Conservation (phyloP, 1,284 basidiomycete genomes). For the Marasmius fiardii region DNA sequence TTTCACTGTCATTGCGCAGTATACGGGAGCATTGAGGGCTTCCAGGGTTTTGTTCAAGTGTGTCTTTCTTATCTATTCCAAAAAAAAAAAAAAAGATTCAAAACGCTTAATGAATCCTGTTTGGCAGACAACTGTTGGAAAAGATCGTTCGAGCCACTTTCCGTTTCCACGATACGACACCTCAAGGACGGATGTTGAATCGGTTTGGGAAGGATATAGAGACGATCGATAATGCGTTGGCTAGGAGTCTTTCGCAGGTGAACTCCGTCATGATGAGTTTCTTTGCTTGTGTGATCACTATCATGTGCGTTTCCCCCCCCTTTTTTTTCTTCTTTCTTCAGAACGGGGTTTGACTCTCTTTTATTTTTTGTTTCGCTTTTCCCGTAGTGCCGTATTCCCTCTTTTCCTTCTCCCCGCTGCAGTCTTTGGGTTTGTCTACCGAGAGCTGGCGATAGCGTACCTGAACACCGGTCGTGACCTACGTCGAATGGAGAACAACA, state of each 20-base stretch:
- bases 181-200: constrained; percentile 60
- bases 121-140: constrained; percentile 39
- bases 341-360: constrained; percentile 1
- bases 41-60: constrained; percentile 57
- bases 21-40: constrained; percentile 59
- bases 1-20: constrained; percentile 47
- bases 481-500: constrained; percentile 75
- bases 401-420: constrained; percentile 70
- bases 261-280: constrained; percentile 73
- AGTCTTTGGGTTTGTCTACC: constrained; percentile 62
- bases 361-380: too few species aligned
- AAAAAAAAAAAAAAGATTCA: neutral
- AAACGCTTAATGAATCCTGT: neutral
- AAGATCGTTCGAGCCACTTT: constrained; percentile 61
- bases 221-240: constrained; percentile 73
- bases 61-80: neutral
- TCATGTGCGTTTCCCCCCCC: constrained; percentile 49
- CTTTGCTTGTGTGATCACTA: constrained; percentile 62
- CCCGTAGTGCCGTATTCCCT: constrained; percentile 59
- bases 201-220: constrained; percentile 77
- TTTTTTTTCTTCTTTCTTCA: neutral
- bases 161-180: constrained; percentile 42
- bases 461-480: constrained; percentile 76
- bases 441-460: constrained; percentile 65
- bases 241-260: constrained; percentile 66